Evolutionary conservation across 768 basidiomycete genomes (phyloP).

Genomic region (Chlorophyllum brunneum): DNA sequence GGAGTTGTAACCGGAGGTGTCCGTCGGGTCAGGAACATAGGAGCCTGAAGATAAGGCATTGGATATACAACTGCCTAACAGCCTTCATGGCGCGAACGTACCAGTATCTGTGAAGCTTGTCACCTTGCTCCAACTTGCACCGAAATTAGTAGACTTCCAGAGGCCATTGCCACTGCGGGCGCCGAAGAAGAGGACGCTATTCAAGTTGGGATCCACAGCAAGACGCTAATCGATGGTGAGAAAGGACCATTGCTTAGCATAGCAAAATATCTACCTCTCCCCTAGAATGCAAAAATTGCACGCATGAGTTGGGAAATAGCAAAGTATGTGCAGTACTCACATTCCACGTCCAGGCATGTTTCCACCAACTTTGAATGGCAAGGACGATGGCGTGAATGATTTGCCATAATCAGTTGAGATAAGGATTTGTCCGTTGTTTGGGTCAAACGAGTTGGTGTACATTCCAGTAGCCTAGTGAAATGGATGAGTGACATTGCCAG

Average conservation of each 20-base stretch:
- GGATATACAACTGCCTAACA: neutral
- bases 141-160: slow-evolving; percentile 62
- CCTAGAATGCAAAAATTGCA: slow-evolving; percentile 21
- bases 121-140: slow-evolving; percentile 57
- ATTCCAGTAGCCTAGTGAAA: slow-evolving; percentile 45
- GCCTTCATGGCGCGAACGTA: slow-evolving; percentile 19
- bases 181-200: slow-evolving; percentile 60
- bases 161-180: slow-evolving; percentile 62
- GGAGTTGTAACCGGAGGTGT: slow-evolving; percentile 42
- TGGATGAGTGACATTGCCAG: neutral
- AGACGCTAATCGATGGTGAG: slow-evolving; percentile 39
- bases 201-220: slow-evolving; percentile 58
- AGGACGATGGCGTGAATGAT: slow-evolving; percentile 45
- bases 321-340: slow-evolving; percentile 23
- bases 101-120: slow-evolving; percentile 55
- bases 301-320: neutral
- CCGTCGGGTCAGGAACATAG: slow-evolving; percentile 49
- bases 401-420: slow-evolving; percentile 55
- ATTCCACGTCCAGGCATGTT: slow-evolving; percentile 71
- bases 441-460: slow-evolving; percentile 62
- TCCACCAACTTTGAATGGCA: slow-evolving; percentile 67
- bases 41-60: slow-evolving; percentile 32
- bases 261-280: slow-evolving; percentile 38
- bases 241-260: neutral
- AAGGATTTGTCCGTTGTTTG: slow-evolving; percentile 60